These are phyloP conservation scores for Tricholomella constricta DNA, from an alignment of 768 basidiomycete species.

Conservation along the genomic window DNA sequence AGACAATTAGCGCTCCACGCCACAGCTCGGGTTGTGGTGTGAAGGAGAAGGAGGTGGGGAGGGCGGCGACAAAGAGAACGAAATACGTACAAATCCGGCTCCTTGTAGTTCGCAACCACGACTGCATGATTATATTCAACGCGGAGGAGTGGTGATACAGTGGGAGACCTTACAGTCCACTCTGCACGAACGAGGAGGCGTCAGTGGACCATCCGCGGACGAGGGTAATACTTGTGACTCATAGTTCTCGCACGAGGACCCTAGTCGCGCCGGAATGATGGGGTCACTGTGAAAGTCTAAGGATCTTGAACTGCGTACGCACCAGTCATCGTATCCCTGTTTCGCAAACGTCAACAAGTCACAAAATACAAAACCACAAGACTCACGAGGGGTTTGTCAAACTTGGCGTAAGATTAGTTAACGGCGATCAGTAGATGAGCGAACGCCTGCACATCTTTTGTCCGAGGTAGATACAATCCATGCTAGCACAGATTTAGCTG, in stretches of 20 bases:
- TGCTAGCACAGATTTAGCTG: constrained; percentile 40
- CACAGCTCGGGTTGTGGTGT: not conserved
- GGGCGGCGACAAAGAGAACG: no score
- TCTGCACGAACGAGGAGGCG: constrained; percentile 33
- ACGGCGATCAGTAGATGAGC: not conserved
- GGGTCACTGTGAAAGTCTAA: not conserved
- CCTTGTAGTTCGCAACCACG: constrained; percentile 70
- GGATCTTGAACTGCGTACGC: not conserved
- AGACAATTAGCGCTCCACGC: not conserved
- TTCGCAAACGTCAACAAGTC: not conserved
- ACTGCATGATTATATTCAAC: constrained; percentile 36
- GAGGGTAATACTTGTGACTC: no score
- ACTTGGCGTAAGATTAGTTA: constrained; percentile 40
- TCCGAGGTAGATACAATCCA: constrained; percentile 96
- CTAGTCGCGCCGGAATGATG: constrained; percentile 29
- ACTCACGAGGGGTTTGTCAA: constrained; percentile 74
- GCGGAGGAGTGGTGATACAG: no score
- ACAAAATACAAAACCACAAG: no score
- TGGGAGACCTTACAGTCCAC: constrained; percentile 65
- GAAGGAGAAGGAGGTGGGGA: constrained; percentile 6
- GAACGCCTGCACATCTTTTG: constrained; percentile 86
- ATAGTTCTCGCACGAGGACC: constrained; percentile 77
- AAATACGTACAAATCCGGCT: constrained; percentile 85
- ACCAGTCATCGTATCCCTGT: constrained; percentile 47
- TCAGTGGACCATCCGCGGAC: no score